Conservation (phyloP, 257 asterid species). For the Forsythia viridissima region DNA sequence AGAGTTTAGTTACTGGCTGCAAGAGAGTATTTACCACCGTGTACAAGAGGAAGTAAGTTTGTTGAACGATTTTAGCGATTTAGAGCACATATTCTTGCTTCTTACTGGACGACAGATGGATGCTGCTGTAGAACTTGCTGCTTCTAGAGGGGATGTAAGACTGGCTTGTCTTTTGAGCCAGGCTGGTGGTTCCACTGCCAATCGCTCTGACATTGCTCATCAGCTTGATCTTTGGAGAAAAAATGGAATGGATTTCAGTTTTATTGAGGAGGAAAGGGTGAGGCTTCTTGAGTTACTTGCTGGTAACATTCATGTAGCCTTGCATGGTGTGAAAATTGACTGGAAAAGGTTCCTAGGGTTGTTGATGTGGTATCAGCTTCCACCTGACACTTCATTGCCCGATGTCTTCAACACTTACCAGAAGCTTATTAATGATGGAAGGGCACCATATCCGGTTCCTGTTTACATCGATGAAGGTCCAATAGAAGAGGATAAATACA, state of each 20-base stretch:
- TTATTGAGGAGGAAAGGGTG: constrained; percentile 76
- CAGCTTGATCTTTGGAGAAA: constrained; percentile 92
- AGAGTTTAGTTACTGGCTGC: constrained; percentile 90
- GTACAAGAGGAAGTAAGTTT: constrained; percentile 88
- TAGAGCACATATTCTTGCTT: constrained; percentile 83
- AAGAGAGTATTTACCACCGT: constrained; percentile 88
- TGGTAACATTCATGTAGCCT: constrained; percentile 81
- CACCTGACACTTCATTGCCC: constrained; percentile 83
- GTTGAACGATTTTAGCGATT: constrained; percentile 57
- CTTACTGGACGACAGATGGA: constrained; percentile 93
- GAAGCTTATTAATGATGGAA: constrained; percentile 78
- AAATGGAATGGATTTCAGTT: constrained; percentile 89
- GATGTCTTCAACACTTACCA: constrained; percentile 72
- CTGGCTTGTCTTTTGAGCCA: constrained; percentile 91
- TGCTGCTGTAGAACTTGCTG: constrained; percentile 88
- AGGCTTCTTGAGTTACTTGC: constrained; percentile 85
- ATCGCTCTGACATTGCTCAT: constrained; percentile 64
- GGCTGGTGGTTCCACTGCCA: constrained; percentile 76
- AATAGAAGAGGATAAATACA: constrained; percentile 39
- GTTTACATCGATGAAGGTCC: constrained; percentile 93
- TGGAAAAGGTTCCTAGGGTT: constrained; percentile 97
- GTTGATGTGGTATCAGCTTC: constrained; percentile 94
- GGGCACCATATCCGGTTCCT: constrained; percentile 92
- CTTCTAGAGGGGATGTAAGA: constrained; percentile 95
- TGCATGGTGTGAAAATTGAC: constrained; percentile 70